Conservation (phyloP, 768 basidiomycete genomes). For the Mycena capillaripes region DNA sequence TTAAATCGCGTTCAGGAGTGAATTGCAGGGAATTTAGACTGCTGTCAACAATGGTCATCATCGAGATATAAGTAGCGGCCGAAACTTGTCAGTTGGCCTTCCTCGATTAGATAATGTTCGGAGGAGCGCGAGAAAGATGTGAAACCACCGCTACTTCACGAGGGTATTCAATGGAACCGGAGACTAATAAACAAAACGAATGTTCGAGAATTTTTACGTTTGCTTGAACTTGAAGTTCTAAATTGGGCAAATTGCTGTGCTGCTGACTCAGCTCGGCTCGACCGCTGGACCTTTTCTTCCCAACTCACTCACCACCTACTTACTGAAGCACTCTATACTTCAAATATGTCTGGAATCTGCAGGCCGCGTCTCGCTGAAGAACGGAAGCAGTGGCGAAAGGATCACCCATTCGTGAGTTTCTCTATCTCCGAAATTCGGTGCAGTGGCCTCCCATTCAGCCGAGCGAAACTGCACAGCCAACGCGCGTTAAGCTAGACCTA, state of each 20-base stretch:
- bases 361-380: conserved; percentile 95
- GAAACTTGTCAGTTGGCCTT: no score
- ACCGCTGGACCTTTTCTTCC: neutral
- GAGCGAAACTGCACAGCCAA: neutral
- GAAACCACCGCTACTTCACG: no score
- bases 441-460: conserved; percentile 29
- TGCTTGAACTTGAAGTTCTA: neutral
- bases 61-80: no score
- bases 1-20: no score
- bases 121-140: no score
- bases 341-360: conserved; percentile 91
- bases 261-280: neutral
- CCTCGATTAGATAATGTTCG: neutral
- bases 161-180: no score
- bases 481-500: conserved; percentile 10
- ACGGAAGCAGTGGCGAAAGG: conserved; percentile 98
- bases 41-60: no score
- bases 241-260: neutral
- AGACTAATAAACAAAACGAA: neutral
- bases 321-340: neutral
- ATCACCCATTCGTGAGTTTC: conserved; percentile 94
- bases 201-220: neutral
- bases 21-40: no score
- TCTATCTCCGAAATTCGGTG: conserved; percentile 15
- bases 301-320: neutral